Evolutionary conservation across 768 basidiomycete genomes (phyloP), one percentile per base, ranked within the genome.

Genomic region (Pleurotus pulmonarius): DNA sequence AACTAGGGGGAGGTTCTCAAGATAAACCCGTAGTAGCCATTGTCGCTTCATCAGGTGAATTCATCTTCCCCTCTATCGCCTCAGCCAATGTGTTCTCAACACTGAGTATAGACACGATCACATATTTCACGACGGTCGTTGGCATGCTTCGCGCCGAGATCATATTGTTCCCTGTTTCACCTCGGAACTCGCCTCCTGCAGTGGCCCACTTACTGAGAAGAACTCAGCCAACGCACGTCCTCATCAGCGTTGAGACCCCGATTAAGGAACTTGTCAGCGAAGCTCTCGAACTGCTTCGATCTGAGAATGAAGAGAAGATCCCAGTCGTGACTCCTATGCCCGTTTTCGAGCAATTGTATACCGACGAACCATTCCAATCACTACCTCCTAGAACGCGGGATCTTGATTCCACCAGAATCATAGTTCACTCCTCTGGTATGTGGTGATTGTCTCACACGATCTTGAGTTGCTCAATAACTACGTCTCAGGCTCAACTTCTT

Each of bases 141-240:
- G 66, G 65, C 11, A 60, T 67, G 9, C 46, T 69, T 22, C 66
- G 63, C 6, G 64, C 65, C 0, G 68, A 64, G 7, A 62, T 58
- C 38, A 47, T 53, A 24, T 46, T 57, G 4, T 67, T 71, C 29
- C 61, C 66, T 13, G 59, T 67, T n/a, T 65, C 67, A n/a, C 58
- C 64, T 3, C 58, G 63, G 11, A 63, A 67, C 51, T 65, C 66
- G 6, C 46, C 58, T 9, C 58, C 49, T 5, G 74, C 72, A 1
- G 60, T 78, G 6, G 67, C 65, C 0, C 71, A 76, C 60, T 64
- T 78, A 4, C 59, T 76, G 8, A 41, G 46, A 15, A 55, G 59
- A 46, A 67, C 61, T 6, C 57, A 59, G 2, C 59, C 60, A 3
- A 61, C 53, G 0, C 65, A 69, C 40, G 18, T 71, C 12, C 59